Evolutionary conservation across 225 moss, liverwort and hornwort species (phyloP), one percentile per base, ranked within the genome.

Genomic region (Sphagnum contortum): DNA sequence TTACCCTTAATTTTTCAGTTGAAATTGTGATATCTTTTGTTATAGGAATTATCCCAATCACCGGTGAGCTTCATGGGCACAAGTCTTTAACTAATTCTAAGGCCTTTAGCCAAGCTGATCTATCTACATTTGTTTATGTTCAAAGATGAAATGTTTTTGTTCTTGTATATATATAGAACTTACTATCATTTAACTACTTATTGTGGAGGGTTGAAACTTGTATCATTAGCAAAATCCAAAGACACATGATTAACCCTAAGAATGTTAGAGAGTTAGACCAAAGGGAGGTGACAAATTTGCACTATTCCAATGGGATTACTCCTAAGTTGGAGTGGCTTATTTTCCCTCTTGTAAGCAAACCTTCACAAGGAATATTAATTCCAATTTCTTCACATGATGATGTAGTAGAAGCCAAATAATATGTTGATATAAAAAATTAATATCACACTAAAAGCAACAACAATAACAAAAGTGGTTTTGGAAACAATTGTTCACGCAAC

Each of bases 111-210:
- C 98, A 98, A 14, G 80, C 71, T 56, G 65, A 49, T 72, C 84
- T 89, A 70, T 98, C 98, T 48, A 81, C 83, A 79, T 69, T 86
- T 13, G 83, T 76, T 77, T 98, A 93, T 52, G 91, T 93, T 71
- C 91, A 81, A 57, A 98, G 93, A 67, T 98, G 93, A 61, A 98
- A 72, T 48, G 93, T 98, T 76, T 98, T 98, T 29, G 93, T 93
- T 70, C 98, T 93, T 45, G 93, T 87, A 61, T 93, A 98, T 60
- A 98, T 98, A 44, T 98, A 98, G 60, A 98, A 93, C 76, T 91
- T 98, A 72, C 88, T 98, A 13, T 98, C 98, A 50, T 98, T 93
- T 60, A 93, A 93, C 70, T 82, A 83, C 66, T 93, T 98, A 71
- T 76, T 81, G 55, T 91, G 98, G 64, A 98, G 76, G 14, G 98